Evolutionary conservation across 257 asterid species (phyloP).

Genomic region (Gentiana macrophylla): DNA sequence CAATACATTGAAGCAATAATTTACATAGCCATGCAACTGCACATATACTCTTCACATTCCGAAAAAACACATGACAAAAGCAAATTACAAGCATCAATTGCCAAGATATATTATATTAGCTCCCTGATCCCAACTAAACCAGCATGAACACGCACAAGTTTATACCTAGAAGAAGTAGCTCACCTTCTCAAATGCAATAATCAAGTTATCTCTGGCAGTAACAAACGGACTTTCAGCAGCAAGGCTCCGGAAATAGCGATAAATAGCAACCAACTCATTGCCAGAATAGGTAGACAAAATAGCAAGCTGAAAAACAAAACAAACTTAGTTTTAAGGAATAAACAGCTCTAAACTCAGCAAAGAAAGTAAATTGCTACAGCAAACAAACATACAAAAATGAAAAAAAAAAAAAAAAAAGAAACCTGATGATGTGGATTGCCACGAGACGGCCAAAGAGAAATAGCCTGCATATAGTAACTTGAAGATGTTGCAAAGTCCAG

Average conservation of each 20-base stretch:
- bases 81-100: too few relatives aligned
- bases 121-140: too few relatives aligned
- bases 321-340: not conserved
- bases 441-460: slow-evolving; percentile 84
- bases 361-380: slow-evolving; percentile 1
- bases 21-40: too few relatives aligned
- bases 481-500: slow-evolving; percentile 87
- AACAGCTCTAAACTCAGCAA: not conserved
- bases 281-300: slow-evolving; percentile 81
- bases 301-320: slow-evolving; percentile 59
- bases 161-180: not conserved
- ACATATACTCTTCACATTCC: too few relatives aligned
- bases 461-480: slow-evolving; percentile 80
- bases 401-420: not conserved
- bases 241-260: slow-evolving; percentile 90
- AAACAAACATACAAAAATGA: not conserved
- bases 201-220: slow-evolving; percentile 89
- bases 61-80: too few relatives aligned
- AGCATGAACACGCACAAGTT: too few relatives aligned
- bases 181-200: slow-evolving; percentile 97
- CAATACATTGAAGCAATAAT: too few relatives aligned
- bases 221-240: slow-evolving; percentile 72
- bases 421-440: slow-evolving; percentile 99
- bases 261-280: slow-evolving; percentile 67
- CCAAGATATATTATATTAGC: too few relatives aligned